Evolutionary conservation across 2,329 filamentous ascomycete genomes (phyloP).

Genomic region (Alternaria longipes): DNA sequence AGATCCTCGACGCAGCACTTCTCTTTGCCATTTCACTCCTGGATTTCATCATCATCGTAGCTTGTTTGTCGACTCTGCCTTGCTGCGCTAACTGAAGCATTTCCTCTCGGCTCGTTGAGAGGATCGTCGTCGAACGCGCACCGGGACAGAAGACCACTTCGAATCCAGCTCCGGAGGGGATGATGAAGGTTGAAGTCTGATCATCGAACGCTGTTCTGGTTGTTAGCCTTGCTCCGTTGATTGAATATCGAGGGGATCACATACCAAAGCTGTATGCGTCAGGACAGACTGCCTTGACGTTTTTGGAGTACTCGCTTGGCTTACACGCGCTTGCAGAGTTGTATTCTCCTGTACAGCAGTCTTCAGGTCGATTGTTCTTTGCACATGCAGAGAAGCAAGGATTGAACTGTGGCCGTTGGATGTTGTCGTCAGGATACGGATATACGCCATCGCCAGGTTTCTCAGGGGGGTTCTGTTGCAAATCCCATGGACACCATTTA

Average conservation of each 20-base stretch:
- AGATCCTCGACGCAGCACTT: conserved; percentile 22
- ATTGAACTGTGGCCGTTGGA: conserved; percentile 75
- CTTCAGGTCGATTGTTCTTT: conserved; percentile 69
- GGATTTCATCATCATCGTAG: conserved; percentile 27
- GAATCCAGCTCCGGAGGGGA: conserved; percentile 74
- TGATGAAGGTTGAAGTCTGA: conserved; percentile 65
- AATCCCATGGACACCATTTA: conserved; percentile 82
- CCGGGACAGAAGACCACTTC: conserved; percentile 80
- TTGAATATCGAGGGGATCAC: conserved; percentile 35
- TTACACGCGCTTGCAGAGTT: conserved; percentile 70
- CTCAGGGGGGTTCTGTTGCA: conserved; percentile 72
- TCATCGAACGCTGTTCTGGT: conserved; percentile 63
- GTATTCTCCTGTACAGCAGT: conserved; percentile 80
- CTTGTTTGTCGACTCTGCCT: conserved; percentile 42
- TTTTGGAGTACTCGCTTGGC: conserved; percentile 72
- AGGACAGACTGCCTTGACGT: conserved; percentile 79
- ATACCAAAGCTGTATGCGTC: conserved; percentile 84
- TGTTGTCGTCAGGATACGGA: conserved; percentile 79
- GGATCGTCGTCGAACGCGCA: conserved; percentile 60
- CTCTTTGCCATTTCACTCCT: conserved; percentile 29
- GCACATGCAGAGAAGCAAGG: conserved; percentile 82
- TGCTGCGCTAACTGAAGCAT: conserved; percentile 46
- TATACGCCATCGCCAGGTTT: conserved; percentile 80
- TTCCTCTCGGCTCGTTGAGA: conserved; percentile 50
- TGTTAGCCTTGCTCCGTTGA: conserved; percentile 3